Evolutionary conservation across 2,329 filamentous ascomycete genomes (phyloP), one percentile per base, ranked within the genome.

Genomic region (Monosporascus sp.): DNA sequence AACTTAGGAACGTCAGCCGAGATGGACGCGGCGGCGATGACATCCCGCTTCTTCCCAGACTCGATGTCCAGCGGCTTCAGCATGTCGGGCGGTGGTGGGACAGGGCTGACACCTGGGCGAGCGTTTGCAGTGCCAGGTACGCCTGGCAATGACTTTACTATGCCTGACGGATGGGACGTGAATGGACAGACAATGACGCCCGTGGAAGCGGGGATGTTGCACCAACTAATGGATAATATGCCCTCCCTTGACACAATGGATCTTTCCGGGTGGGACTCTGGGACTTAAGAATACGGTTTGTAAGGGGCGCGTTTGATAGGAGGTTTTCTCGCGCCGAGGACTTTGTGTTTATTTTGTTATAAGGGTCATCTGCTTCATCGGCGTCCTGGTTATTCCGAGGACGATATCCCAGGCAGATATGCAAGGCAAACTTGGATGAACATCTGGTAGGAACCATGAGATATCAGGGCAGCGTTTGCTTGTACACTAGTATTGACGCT

Each of bases 161-260:
- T 80, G 52, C 60, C 75, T 2, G 67, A 65, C 40, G 72, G 71
- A 3, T 81, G 81, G 79, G 62, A 68, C 35, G 67, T 74, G 46
- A 60, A 68, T 41, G 70, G 69, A 20, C 72, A 76, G 50, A 67
- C 72, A 19, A 78, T 83, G 70, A 78, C 78, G 20, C 79, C 79
- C 5, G 76, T 82, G 16, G 76, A 79, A 0, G 81, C 85, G 48
- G 80, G 81, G 0, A 75, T 85, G 44, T 67, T 85, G 47, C 72
- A 79, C 53, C 77, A 79, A 8, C 68, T 85, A 52, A 81, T 84
- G 76, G 78, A 76, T 52, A 59, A 54, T 26, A 77, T 84, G 70
- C 78, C 77, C 7, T 73, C 80, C 0, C 81, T 86, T 75, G 81
- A 85, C 58, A 76, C 77, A 11, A 82, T 86, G 78, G 81, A 82